Evolutionary conservation across 805 yeast species (phyloP).

Genomic region (Saccharomycopsis selenospora): DNA sequence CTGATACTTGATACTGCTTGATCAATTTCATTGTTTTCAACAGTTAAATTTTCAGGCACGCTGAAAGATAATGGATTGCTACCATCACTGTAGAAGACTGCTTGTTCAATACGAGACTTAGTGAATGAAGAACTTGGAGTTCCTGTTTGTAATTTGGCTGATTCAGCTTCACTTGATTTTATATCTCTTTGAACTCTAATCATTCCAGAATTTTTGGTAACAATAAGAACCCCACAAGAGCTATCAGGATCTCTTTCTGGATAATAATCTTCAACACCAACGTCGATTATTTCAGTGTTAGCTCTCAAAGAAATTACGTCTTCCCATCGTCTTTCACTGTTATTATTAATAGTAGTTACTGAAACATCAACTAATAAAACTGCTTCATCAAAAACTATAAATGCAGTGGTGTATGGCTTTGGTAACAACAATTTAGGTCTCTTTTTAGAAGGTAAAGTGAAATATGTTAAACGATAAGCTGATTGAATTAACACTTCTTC

Average conservation of each 20-base stretch:
- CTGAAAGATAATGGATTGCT: constrained; percentile 44
- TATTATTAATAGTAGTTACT: constrained; percentile 28
- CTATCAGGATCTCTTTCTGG: neutral
- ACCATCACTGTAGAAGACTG: constrained; percentile 51
- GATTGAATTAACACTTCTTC: constrained; percentile 52
- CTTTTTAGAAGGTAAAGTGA: constrained; percentile 27
- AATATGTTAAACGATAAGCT: constrained; percentile 56
- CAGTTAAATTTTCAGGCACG: constrained; percentile 37
- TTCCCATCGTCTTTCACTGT: constrained; percentile 60
- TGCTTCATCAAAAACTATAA: constrained; percentile 50
- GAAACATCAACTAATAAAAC: constrained; percentile 61
- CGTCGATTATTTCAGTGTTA: constrained; percentile 48
- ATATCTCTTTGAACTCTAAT: constrained; percentile 47
- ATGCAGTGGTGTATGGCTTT: constrained; percentile 50
- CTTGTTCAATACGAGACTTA: constrained; percentile 77
- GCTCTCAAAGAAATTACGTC: constrained; percentile 58
- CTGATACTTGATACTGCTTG: constrained; percentile 44
- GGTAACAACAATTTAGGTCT: constrained; percentile 52
- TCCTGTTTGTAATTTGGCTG: constrained; percentile 24
- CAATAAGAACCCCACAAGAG: constrained; percentile 18
- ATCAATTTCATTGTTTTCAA: constrained; percentile 40
- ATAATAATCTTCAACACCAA: constrained; percentile 41
- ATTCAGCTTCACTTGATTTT: constrained; percentile 23
- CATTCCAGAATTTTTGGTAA: constrained; percentile 55
- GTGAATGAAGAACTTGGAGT: constrained; percentile 33